These are phyloP conservation scores for Yamadazyma aaseri DNA, from an alignment of 1,139 yeast species.

Conservation along the genomic window DNA sequence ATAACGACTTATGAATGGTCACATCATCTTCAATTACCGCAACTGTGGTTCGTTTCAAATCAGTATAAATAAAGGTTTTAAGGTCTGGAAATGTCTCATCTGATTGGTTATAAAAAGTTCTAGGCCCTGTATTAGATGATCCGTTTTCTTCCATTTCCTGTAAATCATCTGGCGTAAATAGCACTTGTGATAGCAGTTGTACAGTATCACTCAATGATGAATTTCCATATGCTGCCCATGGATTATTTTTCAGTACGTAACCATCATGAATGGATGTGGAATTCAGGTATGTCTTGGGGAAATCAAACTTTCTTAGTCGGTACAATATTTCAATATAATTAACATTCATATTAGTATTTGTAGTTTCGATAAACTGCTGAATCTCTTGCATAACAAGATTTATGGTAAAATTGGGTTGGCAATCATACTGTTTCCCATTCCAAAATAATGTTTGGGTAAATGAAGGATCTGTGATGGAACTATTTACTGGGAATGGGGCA, in stretches of 20 bases:
- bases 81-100: constrained; percentile 36
- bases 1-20: constrained; percentile 4
- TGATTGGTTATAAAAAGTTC: constrained; percentile 23
- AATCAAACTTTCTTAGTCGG: constrained; percentile 30
- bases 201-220: constrained; percentile 27
- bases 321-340: constrained; percentile 55
- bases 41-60: constrained; percentile 41
- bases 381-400: constrained; percentile 36
- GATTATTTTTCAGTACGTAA: constrained; percentile 7
- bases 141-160: constrained; percentile 6
- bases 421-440: constrained; percentile 28
- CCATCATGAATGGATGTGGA: constrained; percentile 3
- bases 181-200: constrained; percentile 16
- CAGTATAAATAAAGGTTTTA: constrained; percentile 39
- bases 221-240: constrained; percentile 23
- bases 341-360: constrained; percentile 59
- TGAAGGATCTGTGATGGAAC: constrained; percentile 17
- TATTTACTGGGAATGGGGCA: constrained; percentile 35
- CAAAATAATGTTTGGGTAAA: constrained; percentile 22
- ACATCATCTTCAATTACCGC: constrained; percentile 31
- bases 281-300: constrained; percentile 10
- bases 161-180: constrained; percentile 31
- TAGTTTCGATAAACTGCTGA: constrained; percentile 34
- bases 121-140: not conserved
- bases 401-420: constrained; percentile 47